Evolutionary conservation across 2,329 filamentous ascomycete genomes (phyloP).

Genomic region (Sporothrix pallida): DNA sequence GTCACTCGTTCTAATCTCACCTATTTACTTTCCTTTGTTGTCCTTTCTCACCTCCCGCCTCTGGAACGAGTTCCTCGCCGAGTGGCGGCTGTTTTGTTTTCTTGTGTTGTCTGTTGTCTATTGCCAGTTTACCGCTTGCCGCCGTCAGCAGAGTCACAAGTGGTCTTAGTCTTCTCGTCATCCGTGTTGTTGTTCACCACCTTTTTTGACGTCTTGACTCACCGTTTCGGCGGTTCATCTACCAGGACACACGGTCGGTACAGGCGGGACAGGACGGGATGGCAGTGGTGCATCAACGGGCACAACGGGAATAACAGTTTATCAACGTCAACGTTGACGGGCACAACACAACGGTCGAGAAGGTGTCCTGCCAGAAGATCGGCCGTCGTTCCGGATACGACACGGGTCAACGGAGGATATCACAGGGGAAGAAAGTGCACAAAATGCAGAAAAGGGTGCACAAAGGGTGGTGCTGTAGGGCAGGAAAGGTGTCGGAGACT

Average conservation of each 20-base stretch:
- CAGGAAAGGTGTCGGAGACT: not conserved
- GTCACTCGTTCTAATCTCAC: not conserved
- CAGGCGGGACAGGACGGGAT: not conserved
- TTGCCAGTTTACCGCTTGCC: no score
- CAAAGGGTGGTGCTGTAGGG: no score
- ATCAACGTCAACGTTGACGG: no score
- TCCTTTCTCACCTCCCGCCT: not conserved
- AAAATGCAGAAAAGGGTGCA: not conserved
- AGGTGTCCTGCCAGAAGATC: no score
- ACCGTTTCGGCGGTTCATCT: not conserved
- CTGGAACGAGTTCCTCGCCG: not conserved
- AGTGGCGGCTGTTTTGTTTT: not conserved
- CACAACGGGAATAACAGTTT: no score
- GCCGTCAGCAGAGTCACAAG: no score
- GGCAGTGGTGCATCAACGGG: not conserved
- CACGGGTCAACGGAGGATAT: conserved; percentile 1
- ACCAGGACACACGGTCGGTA: conserved; percentile 1
- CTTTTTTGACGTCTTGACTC: not conserved
- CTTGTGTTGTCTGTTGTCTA: not conserved
- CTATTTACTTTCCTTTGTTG: not conserved
- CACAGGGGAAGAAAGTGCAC: not conserved
- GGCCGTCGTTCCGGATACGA: conserved; percentile 14
- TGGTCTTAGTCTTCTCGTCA: no score
- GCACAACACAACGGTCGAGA: not conserved
- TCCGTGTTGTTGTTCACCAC: no score